Base-by-base conservation (phyloP, 1,284 basidiomycete genomes). In the Sphagnurus paluster region DNA sequence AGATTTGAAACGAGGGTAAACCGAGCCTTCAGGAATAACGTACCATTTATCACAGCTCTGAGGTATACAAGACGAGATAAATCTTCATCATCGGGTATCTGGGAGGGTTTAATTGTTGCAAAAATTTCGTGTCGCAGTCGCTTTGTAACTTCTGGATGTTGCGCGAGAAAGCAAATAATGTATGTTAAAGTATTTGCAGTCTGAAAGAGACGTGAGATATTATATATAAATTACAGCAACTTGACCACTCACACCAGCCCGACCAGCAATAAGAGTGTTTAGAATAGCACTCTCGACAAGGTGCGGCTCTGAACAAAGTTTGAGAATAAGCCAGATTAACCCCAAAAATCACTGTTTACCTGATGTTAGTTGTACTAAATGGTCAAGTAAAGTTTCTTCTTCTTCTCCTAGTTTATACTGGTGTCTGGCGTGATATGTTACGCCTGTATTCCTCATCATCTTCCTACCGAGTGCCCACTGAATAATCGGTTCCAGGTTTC, bases 31-130 rank as follows among this genome's bases (percentile, higher is more conserved):
- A n/a, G n/a, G n/a, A n/a, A n/a, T n/a, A n/a, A n/a, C n/a, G 34
- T 40, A 76, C 78, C 79, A 49, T 82, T 82, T 37, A 82, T 69
- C 10, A 82, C 74, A 1, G 80, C 79, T 13, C 79, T 66, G 4
- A 82, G 60, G 46, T 73, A 80, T 54, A 73, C 79, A 71, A 82
- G 76, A 2, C 70, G 69, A 14, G 67, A 65, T 49, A 82, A 63
- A 50, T 79, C 71, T 16, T 79, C 77, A 40, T 72, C 75, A 0
- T 69, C 72, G 2, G 81, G 79, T n/a, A 67, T 56, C 5, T 66
- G 62, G 0, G 57, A 65, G 1, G 66, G 58, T 0, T 77, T 77
- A n/a, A 81, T 67, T 17, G 67, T 66, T 7, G 57, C 58, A 4
- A 80, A 42, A 37, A 84, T 69, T 56, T 83, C 82, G 32, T 71